These are phyloP conservation scores for Inonotus hispidus DNA, from an alignment of 1,284 basidiomycete species.

Conservation along the genomic window DNA sequence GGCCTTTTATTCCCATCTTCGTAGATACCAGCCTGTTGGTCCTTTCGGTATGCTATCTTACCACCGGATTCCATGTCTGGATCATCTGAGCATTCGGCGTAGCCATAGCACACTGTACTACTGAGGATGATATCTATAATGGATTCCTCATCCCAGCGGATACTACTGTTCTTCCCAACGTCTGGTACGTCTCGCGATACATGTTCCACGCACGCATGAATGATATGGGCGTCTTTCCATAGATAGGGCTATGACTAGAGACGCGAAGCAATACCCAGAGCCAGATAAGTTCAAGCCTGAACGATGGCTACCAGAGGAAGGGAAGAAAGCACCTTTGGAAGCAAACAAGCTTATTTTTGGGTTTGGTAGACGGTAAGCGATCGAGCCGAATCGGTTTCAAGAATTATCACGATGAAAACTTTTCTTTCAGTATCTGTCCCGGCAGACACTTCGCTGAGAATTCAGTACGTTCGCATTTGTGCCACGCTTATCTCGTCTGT, in stretches of 20 bases:
- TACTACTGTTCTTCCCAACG: conserved; percentile 19
- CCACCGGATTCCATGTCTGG: not conserved
- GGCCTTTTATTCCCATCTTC: not conserved
- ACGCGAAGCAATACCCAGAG: conserved; percentile 10
- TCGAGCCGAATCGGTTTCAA: not conserved
- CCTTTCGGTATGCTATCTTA: conserved; percentile 4
- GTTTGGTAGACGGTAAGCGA: conserved; percentile 11
- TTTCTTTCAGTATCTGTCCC: conserved; percentile 5
- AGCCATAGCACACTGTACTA: conserved; percentile 16
- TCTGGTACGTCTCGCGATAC: conserved; percentile 11
- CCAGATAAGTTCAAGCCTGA: conserved; percentile 16
- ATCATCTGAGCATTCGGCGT: not conserved
- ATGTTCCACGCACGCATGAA: not conserved
- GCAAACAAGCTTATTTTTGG: conserved; percentile 12
- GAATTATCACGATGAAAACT: not conserved
- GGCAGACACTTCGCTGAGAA: conserved; percentile 6
- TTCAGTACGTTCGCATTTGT: not conserved
- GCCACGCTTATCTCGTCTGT: not conserved
- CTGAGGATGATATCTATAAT: conserved; percentile 20
- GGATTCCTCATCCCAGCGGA: conserved; percentile 21
- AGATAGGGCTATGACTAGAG: conserved; percentile 11
- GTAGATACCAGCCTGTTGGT: conserved; percentile 17
- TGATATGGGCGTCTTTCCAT: not conserved
- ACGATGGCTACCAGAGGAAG: conserved; percentile 3
- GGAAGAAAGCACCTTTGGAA: conserved; percentile 6